These are phyloP conservation scores for Dioscorea dumetorum DNA, from an alignment of 106 monocot genomes.

Conservation along the genomic window DNA sequence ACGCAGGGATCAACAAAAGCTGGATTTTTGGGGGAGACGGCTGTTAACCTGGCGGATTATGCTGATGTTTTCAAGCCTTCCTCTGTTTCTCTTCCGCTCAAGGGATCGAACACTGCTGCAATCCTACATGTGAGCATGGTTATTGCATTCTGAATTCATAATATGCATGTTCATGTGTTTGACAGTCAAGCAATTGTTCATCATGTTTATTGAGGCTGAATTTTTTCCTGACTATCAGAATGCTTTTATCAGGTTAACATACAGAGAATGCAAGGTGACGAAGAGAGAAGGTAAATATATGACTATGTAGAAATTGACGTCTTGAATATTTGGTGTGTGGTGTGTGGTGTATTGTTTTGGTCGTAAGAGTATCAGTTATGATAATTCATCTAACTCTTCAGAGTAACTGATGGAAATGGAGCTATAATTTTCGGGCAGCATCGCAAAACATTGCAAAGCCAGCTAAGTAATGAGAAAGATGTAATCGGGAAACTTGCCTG, in stretches of 20 bases:
- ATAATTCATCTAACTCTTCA: slow-evolving; percentile 17
- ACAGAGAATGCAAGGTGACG: slow-evolving; percentile 67
- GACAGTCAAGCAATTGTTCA: not conserved
- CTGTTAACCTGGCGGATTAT: slow-evolving; percentile 62
- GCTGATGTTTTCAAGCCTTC: slow-evolving; percentile 58
- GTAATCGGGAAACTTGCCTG: too few relatives aligned
- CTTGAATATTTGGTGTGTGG: too few relatives aligned
- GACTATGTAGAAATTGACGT: not conserved
- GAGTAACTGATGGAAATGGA: slow-evolving; percentile 39
- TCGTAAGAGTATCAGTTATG: too few relatives aligned
- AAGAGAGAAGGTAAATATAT: slow-evolving; percentile 50
- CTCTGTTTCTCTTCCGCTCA: slow-evolving; percentile 63
- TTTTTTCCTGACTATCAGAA: not conserved
- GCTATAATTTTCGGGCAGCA: slow-evolving; percentile 9
- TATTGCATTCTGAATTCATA: slow-evolving; percentile 7
- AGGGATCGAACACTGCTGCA: slow-evolving; percentile 42
- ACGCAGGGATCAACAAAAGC: slow-evolving; percentile 59
- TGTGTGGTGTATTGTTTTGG: too few relatives aligned
- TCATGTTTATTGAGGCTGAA: too few relatives aligned
- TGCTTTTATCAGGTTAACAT: slow-evolving; percentile 64
- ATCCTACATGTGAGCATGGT: slow-evolving; percentile 66
- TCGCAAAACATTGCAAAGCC: slow-evolving; percentile 51
- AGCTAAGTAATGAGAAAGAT: slow-evolving; percentile 40
- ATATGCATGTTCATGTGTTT: slow-evolving; percentile 15
- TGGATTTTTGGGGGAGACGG: slow-evolving; percentile 61